Conservation (phyloP, 2,329 filamentous ascomycete species). For the Cryoendolithus antarcticus region DNA sequence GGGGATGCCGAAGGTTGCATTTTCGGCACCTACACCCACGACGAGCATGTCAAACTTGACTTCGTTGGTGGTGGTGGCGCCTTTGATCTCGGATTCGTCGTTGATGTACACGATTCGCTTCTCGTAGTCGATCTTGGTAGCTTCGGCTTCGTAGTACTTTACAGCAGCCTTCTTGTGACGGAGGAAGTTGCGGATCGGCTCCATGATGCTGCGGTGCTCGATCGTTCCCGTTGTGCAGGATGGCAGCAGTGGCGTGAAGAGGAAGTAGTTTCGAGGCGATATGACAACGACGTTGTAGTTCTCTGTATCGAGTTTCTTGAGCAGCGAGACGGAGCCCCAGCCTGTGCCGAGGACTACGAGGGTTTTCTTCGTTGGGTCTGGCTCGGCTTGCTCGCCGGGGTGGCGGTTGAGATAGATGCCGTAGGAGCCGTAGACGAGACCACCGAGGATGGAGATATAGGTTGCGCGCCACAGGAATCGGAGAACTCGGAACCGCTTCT, state of each 20-base stretch:
- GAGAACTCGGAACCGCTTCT: conserved; percentile 54
- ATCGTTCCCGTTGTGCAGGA: conserved; percentile 96
- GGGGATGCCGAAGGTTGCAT: conserved; percentile 92
- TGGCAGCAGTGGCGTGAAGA: conserved; percentile 93
- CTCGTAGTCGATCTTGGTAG: conserved; percentile 86
- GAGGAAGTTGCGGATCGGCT: conserved; percentile 90
- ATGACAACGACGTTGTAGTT: conserved; percentile 99
- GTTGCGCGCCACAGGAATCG: conserved; percentile 74
- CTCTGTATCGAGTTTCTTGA: conserved; percentile 97
- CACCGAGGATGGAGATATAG: conserved; percentile 60
- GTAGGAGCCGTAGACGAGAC: conserved; percentile 62
- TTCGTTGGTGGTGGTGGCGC: conserved; percentile 67
- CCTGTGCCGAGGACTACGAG: conserved; percentile 90
- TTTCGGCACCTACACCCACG: conserved; percentile 92
- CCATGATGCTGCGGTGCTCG: conserved; percentile 99
- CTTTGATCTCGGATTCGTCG: conserved; percentile 89
- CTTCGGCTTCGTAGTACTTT: conserved; percentile 96
- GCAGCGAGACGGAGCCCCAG: conserved; percentile 88
- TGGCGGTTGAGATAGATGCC: conserved; percentile 72
- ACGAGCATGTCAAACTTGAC: conserved; percentile 98
- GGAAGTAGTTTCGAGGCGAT: conserved; percentile 98
- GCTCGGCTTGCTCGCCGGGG: conserved; percentile 63
- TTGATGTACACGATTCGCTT: conserved; percentile 79
- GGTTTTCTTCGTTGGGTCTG: conserved; percentile 89
- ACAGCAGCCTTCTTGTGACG: conserved; percentile 87